Conservation (phyloP, 169 alveolate species). For the Besnoitia besnoiti region DNA sequence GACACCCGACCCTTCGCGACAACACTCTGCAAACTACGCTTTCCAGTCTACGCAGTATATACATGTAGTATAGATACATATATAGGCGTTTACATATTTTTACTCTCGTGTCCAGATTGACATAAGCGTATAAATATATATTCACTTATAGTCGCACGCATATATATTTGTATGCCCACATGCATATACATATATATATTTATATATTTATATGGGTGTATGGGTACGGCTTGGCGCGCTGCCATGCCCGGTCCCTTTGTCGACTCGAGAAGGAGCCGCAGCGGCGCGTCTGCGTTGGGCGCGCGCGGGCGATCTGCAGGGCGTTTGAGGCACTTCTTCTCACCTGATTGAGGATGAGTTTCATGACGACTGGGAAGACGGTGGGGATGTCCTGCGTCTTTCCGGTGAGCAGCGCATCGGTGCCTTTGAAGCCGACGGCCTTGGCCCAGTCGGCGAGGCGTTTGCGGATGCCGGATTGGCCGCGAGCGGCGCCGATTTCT, state of each 20-base stretch:
- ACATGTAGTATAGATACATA: no score
- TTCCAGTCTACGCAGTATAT: no score
- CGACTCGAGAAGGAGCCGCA: no score
- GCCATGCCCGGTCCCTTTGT: no score
- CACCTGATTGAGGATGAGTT: conserved; percentile 54
- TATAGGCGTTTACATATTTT: no score
- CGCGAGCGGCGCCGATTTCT: conserved; percentile 69
- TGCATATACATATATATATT: not conserved
- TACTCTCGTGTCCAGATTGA: no score
- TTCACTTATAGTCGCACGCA: not conserved
- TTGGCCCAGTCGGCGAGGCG: conserved; percentile 80
- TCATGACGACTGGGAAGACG: conserved; percentile 74
- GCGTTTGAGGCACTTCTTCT: not conserved
- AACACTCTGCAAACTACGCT: not conserved
- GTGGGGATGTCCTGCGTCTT: conserved; percentile 72
- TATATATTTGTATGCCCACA: no score
- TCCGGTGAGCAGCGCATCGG: conserved; percentile 69
- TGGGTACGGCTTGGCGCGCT: no score
- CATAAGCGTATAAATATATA: no score
- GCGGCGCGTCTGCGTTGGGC: no score
- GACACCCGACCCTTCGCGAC: not conserved
- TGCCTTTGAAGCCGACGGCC: conserved; percentile 73
- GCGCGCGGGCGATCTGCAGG: no score
- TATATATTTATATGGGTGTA: no score
- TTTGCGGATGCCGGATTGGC: conserved; percentile 22